phyloP scores from a whole-genome alignment of 202 grass and related monocot species.

The Thinopyrum obtusiflorum region DNA sequence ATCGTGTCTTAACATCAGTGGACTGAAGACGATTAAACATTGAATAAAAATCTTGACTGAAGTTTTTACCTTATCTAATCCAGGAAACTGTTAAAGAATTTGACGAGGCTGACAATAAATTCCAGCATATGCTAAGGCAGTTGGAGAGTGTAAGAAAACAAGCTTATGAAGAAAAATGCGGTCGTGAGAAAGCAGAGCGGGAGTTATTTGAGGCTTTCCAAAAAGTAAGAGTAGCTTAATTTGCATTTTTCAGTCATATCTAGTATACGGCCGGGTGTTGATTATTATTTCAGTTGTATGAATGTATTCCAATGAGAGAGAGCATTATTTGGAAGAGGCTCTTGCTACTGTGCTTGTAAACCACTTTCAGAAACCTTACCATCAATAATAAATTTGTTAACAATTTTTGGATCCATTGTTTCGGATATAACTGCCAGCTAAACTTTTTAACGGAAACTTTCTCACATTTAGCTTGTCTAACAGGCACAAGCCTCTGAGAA shows the following conservation, averaged over 20 bases:
- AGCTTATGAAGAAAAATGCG: slow-evolving; percentile 54
- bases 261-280: not conserved
- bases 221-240: slow-evolving; percentile 41
- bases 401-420: not conserved
- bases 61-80: slow-evolving; percentile 25
- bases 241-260: slow-evolving; percentile 14
- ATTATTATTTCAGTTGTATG: slow-evolving; percentile 7
- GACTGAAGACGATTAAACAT: not conserved
- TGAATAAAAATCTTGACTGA: slow-evolving; percentile 9
- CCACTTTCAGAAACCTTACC: slow-evolving; percentile 1
- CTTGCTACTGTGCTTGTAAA: slow-evolving; percentile 6
- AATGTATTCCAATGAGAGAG: not conserved
- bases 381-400: slow-evolving; percentile 4
- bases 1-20: not conserved
- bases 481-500: slow-evolving; percentile 38
- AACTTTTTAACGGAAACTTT: not conserved
- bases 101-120: slow-evolving; percentile 21
- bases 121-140: slow-evolving; percentile 43
- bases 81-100: slow-evolving; percentile 26
- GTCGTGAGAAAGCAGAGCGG: slow-evolving; percentile 41
- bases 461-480: slow-evolving; percentile 18
- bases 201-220: slow-evolving; percentile 42
- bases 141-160: slow-evolving; percentile 42
- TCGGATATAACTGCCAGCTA: not conserved
- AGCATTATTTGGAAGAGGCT: not conserved